These are phyloP conservation scores for Stachybotrys chlorohalonatus DNA, from an alignment of 2,329 filamentous ascomycete species.

Conservation along the genomic window DNA sequence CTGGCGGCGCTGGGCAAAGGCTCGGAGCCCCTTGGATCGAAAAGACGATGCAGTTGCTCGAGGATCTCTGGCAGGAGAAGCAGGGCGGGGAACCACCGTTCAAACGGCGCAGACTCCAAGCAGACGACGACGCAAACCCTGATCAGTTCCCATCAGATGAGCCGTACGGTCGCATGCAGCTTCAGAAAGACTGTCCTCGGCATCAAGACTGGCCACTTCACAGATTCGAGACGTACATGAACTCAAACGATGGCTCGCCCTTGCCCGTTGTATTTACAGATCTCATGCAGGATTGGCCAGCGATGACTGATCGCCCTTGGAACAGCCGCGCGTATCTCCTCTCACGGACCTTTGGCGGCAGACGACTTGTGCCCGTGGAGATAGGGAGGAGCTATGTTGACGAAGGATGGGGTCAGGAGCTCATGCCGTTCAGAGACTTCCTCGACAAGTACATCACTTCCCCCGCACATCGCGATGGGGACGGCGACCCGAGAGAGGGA, in stretches of 20 bases:
- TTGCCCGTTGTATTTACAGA: constrained; percentile 62
- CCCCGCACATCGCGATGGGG: constrained; percentile 1
- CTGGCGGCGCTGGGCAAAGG: constrained; percentile 48
- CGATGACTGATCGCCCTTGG: constrained; percentile 62
- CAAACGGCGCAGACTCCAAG: constrained; percentile 10
- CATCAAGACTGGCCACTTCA: constrained; percentile 40
- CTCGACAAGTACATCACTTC: constrained; percentile 47
- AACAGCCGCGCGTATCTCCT: constrained; percentile 64
- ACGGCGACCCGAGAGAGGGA: background rate
- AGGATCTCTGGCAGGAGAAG: constrained; percentile 12
- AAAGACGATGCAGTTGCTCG: constrained; percentile 35
- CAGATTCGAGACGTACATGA: constrained; percentile 54
- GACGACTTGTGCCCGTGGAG: constrained; percentile 77
- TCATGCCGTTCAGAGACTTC: constrained; percentile 68
- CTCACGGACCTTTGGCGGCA: constrained; percentile 62
- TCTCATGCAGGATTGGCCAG: constrained; percentile 63
- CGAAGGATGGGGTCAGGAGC: constrained; percentile 70
- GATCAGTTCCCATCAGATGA: constrained; percentile 16
- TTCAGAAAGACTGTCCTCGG: constrained; percentile 16
- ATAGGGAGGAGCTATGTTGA: constrained; percentile 83
- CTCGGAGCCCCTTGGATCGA: constrained; percentile 46
- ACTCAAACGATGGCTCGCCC: constrained; percentile 29
- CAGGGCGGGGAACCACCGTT: constrained; percentile 7
- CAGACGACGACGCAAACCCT: background rate
- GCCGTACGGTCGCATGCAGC: constrained; percentile 15